Conservation (phyloP, 768 basidiomycete species). For the Hortiboletus flavorubellus region DNA sequence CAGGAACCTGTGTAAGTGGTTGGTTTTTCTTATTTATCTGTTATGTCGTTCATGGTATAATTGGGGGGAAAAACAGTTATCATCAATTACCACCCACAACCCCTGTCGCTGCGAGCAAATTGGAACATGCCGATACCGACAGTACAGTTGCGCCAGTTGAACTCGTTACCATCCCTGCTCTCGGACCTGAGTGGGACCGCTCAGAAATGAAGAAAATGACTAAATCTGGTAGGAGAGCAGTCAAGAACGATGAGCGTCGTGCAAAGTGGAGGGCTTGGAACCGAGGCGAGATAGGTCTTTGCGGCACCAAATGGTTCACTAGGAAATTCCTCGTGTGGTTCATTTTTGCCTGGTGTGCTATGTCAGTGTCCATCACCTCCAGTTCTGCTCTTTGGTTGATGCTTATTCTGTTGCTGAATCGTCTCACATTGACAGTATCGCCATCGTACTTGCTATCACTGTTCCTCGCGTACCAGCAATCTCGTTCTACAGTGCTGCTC, state of each 20-base stretch:
- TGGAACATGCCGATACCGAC: constrained; percentile 35
- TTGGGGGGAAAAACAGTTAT: constrained; percentile 34
- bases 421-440: constrained; percentile 43
- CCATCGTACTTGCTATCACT: constrained; percentile 69
- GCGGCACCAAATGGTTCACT: constrained; percentile 71
- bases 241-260: constrained; percentile 48
- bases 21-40: neutral
- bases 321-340: constrained; percentile 67
- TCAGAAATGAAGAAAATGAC: constrained; percentile 77
- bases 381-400: neutral
- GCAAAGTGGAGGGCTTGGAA: constrained; percentile 74
- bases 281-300: constrained; percentile 75
- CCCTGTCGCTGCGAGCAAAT: constrained; percentile 27
- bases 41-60: constrained; percentile 5
- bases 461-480: constrained; percentile 82
- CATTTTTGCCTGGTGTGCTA: constrained; percentile 56
- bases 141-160: constrained; percentile 57
- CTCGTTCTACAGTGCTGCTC: constrained; percentile 53
- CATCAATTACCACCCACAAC: constrained; percentile 38
- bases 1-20: constrained; percentile 45
- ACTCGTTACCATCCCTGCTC: constrained; percentile 86
- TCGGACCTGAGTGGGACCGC: constrained; percentile 88
- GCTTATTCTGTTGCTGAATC: constrained; percentile 1
- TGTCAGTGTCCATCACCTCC: constrained; percentile 37
- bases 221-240: constrained; percentile 63